Conservation (phyloP, 371 early-diverging fungal species). For the Blyttiomyces sp. region DNA sequence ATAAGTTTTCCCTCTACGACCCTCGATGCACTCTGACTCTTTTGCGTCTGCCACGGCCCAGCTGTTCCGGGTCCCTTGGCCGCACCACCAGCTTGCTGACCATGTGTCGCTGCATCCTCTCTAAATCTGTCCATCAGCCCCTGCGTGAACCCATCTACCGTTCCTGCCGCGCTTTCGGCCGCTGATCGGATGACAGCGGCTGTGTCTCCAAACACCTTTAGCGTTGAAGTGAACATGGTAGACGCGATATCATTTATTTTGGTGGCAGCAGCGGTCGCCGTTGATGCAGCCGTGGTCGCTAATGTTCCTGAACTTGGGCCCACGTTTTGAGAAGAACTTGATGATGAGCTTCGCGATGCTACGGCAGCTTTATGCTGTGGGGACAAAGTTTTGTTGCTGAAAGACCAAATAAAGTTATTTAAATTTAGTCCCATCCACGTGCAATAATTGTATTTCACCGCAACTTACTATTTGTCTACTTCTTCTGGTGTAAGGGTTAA, state of each 20-base stretch:
- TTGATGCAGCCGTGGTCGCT: not conserved
- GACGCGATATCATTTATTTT: slow-evolving; percentile 15
- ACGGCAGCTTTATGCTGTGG: not conserved
- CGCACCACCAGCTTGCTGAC: not conserved
- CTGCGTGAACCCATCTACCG: slow-evolving; percentile 35
- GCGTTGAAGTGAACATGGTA: slow-evolving; percentile 7
- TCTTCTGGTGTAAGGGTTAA: slow-evolving; percentile 41
- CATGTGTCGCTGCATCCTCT: slow-evolving; percentile 13
- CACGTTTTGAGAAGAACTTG: no score
- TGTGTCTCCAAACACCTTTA: slow-evolving; percentile 8
- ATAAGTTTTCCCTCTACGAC: no score
- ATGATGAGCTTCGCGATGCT: no score
- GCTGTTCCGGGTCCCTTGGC: not conserved
- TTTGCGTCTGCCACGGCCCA: not conserved
- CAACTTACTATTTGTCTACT: slow-evolving; percentile 11
- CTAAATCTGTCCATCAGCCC: slow-evolving; percentile 20
- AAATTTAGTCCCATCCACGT: no score
- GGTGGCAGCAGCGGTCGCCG: slow-evolving; percentile 4
- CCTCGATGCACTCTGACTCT: no score
- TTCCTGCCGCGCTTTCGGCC: slow-evolving; percentile 37
- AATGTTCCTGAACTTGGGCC: no score
- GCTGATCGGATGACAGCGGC: slow-evolving; percentile 11
- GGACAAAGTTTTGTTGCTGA: not conserved
- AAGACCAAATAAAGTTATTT: no score
- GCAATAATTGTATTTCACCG: not conserved